phyloP scores from a whole-genome alignment of 2,329 filamentous ascomycete genomes.

The Cryoendolithus antarcticus region DNA sequence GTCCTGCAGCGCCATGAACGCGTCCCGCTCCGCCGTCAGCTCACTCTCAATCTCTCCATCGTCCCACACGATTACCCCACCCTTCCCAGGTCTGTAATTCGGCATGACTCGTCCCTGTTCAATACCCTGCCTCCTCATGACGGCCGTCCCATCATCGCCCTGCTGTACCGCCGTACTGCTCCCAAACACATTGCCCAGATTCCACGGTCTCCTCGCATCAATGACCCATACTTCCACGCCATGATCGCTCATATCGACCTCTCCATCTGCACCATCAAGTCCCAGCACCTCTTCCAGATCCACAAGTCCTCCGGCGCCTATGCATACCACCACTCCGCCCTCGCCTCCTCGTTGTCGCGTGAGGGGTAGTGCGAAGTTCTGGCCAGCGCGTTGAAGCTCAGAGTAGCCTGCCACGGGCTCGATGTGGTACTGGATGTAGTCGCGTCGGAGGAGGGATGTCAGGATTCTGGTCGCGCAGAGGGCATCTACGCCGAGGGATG shows the following conservation, averaged over 20 bases:
- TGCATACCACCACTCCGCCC: constrained; percentile 80
- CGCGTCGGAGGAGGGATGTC: constrained; percentile 83
- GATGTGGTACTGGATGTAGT: constrained; percentile 96
- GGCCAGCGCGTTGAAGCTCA: constrained; percentile 69
- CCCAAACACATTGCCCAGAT: constrained; percentile 81
- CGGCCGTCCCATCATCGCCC: constrained; percentile 16
- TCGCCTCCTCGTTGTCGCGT: constrained; percentile 71
- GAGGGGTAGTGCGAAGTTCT: constrained; percentile 72
- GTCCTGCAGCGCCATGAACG: constrained; percentile 71
- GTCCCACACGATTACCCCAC: constrained; percentile 87
- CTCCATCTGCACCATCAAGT: constrained; percentile 46
- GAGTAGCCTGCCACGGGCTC: constrained; percentile 88
- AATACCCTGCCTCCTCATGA: constrained; percentile 51
- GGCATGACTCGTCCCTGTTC: constrained; percentile 59
- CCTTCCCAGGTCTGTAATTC: constrained; percentile 63
- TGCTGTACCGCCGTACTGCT: constrained; percentile 22
- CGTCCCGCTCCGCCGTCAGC: constrained; percentile 59
- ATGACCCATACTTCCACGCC: constrained; percentile 90
- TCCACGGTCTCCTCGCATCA: constrained; percentile 87
- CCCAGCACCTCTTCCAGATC: constrained; percentile 73
- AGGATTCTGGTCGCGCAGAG: constrained; percentile 92
- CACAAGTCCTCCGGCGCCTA: constrained; percentile 84
- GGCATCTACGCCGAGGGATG: constrained; percentile 87
- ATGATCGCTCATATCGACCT: constrained; percentile 41
- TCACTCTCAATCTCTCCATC: constrained; percentile 91